Evolutionary conservation across 2,329 filamentous ascomycete genomes (phyloP).

Genomic region (Colletotrichum sp.): DNA sequence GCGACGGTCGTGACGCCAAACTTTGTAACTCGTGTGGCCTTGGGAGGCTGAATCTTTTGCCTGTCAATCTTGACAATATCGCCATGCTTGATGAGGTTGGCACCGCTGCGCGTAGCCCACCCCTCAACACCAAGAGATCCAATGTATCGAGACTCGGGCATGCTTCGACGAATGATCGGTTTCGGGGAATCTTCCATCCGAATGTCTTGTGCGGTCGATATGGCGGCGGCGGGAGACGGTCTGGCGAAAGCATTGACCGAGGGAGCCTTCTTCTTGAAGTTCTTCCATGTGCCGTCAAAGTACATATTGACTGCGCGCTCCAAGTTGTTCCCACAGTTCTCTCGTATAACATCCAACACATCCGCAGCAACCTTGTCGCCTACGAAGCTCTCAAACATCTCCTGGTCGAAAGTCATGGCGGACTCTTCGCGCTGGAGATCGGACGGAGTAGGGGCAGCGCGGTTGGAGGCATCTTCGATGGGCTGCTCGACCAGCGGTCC

Average conservation of each 20-base stretch:
- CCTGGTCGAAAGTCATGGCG: conserved; percentile 56
- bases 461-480: conserved; percentile 24
- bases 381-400: conserved; percentile 63
- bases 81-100: conserved; percentile 76
- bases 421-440: conserved; percentile 27
- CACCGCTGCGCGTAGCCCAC: conserved; percentile 89
- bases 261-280: conserved; percentile 37
- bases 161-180: conserved; percentile 25
- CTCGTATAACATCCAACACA: conserved; percentile 54
- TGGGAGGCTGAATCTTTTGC: conserved; percentile 72
- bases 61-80: conserved; percentile 88
- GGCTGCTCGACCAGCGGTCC: conserved; percentile 25
- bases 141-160: conserved; percentile 69
- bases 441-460: neutral
- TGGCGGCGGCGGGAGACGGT: neutral
- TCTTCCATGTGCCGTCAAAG: conserved; percentile 72
- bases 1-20: conserved; percentile 37
- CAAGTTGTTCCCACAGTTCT: conserved; percentile 61
- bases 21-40: conserved; percentile 47
- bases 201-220: neutral
- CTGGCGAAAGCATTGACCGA: neutral
- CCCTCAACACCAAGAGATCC: conserved; percentile 91
- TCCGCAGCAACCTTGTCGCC: conserved; percentile 59
- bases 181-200: neutral
- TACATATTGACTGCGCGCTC: conserved; percentile 73